Evolutionary conservation across 2,329 filamentous ascomycete species (phyloP).

Genomic region (Teratosphaeria zuluensis): DNA sequence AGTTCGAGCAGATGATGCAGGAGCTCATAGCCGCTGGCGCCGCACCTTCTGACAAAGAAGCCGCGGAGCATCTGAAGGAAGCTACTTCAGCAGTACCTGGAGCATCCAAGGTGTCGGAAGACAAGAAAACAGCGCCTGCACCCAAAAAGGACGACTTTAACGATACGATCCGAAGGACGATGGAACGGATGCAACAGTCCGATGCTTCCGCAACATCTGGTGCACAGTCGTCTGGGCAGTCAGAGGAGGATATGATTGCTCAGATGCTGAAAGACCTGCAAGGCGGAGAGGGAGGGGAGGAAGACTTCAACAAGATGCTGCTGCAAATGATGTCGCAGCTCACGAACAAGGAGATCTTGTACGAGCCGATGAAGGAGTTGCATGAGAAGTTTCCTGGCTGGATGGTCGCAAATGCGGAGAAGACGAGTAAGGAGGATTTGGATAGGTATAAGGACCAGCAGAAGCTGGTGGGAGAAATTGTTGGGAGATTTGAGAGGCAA

Average conservation of each 20-base stretch:
- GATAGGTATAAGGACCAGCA: slow-evolving; percentile 75
- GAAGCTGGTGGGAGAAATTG: slow-evolving; percentile 71
- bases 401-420: slow-evolving; percentile 69
- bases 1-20: slow-evolving; percentile 51
- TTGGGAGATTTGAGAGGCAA: slow-evolving; percentile 73
- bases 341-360: slow-evolving; percentile 95
- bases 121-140: slow-evolving; percentile 5
- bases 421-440: slow-evolving; percentile 68
- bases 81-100: slow-evolving; percentile 22
- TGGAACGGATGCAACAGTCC: slow-evolving; percentile 90
- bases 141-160: slow-evolving; percentile 59
- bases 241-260: slow-evolving; percentile 72
- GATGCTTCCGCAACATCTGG: slow-evolving; percentile 78
- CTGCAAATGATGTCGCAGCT: slow-evolving; percentile 98
- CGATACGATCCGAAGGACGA: slow-evolving; percentile 84
- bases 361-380: slow-evolving; percentile 97
- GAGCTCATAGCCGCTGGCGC: slow-evolving; percentile 45
- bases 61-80: slow-evolving; percentile 22
- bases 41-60: slow-evolving; percentile 24
- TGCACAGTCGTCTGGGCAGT: slow-evolving; percentile 47
- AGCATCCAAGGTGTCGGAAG: slow-evolving; percentile 7
- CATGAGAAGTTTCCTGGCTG: slow-evolving; percentile 85
- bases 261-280: slow-evolving; percentile 83
- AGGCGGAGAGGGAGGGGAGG: slow-evolving; percentile 47
- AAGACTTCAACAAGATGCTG: slow-evolving; percentile 89